phyloP scores from a whole-genome alignment of 2,329 filamentous ascomycete genomes.

The Aspergillus tamarii region DNA sequence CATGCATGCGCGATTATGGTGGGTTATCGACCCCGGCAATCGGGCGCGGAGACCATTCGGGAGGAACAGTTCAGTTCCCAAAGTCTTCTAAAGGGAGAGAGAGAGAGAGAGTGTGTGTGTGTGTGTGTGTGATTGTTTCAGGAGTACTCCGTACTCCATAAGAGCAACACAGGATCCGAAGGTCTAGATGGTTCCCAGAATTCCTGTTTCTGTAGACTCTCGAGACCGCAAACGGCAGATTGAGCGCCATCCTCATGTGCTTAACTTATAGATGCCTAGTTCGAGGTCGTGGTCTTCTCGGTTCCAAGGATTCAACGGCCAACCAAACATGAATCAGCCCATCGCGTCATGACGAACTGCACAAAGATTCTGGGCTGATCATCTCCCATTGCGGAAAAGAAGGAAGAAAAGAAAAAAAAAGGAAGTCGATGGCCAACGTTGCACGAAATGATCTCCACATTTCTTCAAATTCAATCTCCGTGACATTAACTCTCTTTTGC shows the following conservation, averaged over 20 bases:
- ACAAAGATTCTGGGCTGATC: neutral
- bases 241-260: neutral
- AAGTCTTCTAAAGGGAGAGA: neutral
- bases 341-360: constrained; percentile 1
- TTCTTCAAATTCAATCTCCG: constrained; percentile 1
- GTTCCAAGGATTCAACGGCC: neutral
- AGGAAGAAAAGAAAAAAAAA: neutral
- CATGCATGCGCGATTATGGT: neutral
- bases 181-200: neutral
- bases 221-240: neutral
- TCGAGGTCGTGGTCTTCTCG: neutral
- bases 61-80: too few species aligned
- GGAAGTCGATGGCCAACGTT: neutral
- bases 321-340: neutral
- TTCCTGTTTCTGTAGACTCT: neutral
- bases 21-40: neutral
- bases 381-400: neutral
- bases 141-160: neutral
- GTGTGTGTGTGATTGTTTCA: too few species aligned
- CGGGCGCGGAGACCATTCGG: too few species aligned
- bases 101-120: too few species aligned
- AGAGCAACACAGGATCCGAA: neutral
- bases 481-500: neutral
- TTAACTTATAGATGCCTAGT: neutral
- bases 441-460: constrained; percentile 4